Base-by-base conservation (phyloP, 352 stramenopile species). In the Pythium utonaiense region DNA sequence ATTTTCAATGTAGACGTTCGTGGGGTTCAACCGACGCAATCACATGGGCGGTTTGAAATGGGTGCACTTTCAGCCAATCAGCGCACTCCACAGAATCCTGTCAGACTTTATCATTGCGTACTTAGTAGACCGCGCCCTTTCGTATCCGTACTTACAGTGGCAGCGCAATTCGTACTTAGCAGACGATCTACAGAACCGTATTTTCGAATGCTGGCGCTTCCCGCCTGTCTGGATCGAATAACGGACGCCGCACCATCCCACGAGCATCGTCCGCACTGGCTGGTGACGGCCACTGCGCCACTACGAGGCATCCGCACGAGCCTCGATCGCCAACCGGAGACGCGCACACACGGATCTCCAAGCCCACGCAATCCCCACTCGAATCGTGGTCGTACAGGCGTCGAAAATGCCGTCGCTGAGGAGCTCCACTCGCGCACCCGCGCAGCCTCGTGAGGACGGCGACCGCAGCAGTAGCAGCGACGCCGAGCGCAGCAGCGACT, bases 161-260 rank as follows among this genome's bases (percentile, higher is more conserved):
- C 28, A 10, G 28, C 5, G 9, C 28, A n/a, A 33, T 9, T 33
- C 28, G 28, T 33, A 49, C 41, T 49, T 49, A 49, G 22, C 1
- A 10, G 41, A 3, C 7, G 12, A 13, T 6, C 41, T 16, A 51
- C 44, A 1, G 44, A 21, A 33, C 5, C 6, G 6, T 22, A 10
- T 51, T 51, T 51, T 51, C 44, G 44, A 51, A 51, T n/a, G 44
- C n/a, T 51, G 28, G 5, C 28, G 28, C 25, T 51, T 51, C 10
- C 44, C 21, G 44, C 25, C 25, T 51, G 21, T 51, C 44, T 33
- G 21, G 25, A 51, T 33, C 21, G 44, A 28, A 51, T 51, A 51
- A 51, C 44, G 22, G 44, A 22, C 44, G 38, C 17, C 34, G 7
- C 38, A 45, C 8, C 38, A n/a, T 45, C 38, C 38, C 38, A n/a